These are phyloP conservation scores for Neurospora intermedia DNA, from an alignment of 495 filamentous ascomycete genomes.

Conservation along the genomic window DNA sequence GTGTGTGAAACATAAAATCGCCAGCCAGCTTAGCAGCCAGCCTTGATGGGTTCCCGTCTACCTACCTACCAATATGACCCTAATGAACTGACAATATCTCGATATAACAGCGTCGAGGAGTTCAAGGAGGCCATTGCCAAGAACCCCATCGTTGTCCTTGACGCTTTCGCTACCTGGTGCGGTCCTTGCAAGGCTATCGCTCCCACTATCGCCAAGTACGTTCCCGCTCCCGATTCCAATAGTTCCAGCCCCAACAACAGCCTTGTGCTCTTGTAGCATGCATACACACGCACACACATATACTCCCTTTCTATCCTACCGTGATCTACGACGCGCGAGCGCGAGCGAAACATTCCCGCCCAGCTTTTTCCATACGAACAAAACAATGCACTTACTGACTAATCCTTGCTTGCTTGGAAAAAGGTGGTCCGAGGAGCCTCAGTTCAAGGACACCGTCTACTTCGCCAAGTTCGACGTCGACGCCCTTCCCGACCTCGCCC, in stretches of 20 bases:
- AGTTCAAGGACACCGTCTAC: conserved; percentile 36
- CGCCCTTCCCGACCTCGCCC: conserved; percentile 60
- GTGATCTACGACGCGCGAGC: not conserved
- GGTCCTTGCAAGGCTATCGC: conserved; percentile 89
- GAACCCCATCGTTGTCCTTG: conserved; percentile 59
- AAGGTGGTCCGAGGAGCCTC: conserved; percentile 45
- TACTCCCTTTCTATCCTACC: not conserved
- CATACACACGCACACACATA: not conserved
- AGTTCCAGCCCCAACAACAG: not conserved
- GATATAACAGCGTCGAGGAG: conserved; percentile 48
- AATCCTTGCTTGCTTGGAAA: not conserved
- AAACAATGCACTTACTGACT: not conserved
- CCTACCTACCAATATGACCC: not conserved
- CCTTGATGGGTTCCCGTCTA: not conserved
- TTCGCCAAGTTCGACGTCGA: conserved; percentile 97
- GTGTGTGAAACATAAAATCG: not conserved
- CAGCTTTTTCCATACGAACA: no score
- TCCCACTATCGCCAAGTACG: conserved; percentile 52
- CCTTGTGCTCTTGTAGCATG: not conserved
- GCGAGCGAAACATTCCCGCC: not conserved
- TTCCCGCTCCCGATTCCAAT: not conserved
- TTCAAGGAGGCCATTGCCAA: conserved; percentile 48
- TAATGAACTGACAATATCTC: conserved; percentile 7
- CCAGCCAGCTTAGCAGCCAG: no score
- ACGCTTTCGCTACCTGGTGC: conserved; percentile 89